Conservation (phyloP, 805 yeast species). For the Torulaspora quercuum region DNA sequence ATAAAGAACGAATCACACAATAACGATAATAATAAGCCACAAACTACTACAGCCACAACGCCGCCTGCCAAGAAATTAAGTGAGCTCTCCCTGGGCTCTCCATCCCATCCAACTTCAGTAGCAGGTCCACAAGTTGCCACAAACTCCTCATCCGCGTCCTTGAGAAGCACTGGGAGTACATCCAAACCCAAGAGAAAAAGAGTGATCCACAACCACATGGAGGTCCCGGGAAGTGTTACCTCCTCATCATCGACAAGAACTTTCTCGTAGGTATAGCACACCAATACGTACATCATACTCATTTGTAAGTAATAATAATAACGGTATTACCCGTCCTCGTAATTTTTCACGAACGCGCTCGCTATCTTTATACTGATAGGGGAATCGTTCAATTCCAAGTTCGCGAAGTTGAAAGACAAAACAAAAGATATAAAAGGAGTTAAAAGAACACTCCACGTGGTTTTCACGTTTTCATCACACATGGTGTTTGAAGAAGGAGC, state of each 20-base stretch:
- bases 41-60: not conserved
- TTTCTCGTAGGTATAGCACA: constrained; percentile 2
- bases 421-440: constrained; percentile 6
- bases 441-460: constrained; percentile 30
- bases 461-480: constrained; percentile 35
- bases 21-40: too few relatives aligned
- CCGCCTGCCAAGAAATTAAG: constrained; percentile 3
- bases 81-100: constrained; percentile 6
- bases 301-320: too few relatives aligned
- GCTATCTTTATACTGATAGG: not conserved
- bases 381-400: constrained; percentile 1
- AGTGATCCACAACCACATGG: constrained; percentile 21
- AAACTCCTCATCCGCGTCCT: constrained; percentile 20
- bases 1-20: constrained; percentile 11
- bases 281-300: too few relatives aligned
- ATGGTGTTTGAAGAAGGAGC: not conserved
- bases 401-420: too few relatives aligned
- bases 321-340: constrained; percentile 4
- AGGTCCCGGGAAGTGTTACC: constrained; percentile 18
- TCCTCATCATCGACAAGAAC: constrained; percentile 21
- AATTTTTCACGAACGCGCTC: not conserved
- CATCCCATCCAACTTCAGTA: constrained; percentile 4
- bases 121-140: constrained; percentile 1
- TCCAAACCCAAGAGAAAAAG: constrained; percentile 13
- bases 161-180: constrained; percentile 15